A percentile compares a stretch with the other conserved stretches of the same genome.
Evolutionary conservation across 441 rosid species (phyloP).

Genomic region (Corymbia calophylla): DNA sequence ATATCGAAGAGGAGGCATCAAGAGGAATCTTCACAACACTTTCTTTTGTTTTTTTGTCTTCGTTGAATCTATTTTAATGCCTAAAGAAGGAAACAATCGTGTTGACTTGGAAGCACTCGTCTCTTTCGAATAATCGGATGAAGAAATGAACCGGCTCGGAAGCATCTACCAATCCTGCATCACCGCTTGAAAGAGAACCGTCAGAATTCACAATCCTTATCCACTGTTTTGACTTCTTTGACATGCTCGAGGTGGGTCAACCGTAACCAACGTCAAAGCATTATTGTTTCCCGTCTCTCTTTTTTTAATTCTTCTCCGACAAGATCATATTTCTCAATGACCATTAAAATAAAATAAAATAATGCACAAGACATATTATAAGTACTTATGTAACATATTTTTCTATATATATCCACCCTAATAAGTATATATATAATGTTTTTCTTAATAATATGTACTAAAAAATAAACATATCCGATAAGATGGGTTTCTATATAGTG

Average conservation of each 20-base stretch:
- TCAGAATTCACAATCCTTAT: neutral
- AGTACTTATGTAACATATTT: neutral
- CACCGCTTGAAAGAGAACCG: neutral
- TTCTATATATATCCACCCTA: neutral
- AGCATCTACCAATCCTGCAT: neutral
- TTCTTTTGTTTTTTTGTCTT: no score
- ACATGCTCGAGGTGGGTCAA: neutral
- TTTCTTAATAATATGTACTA: neutral
- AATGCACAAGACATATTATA: neutral
- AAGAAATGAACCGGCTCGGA: neutral
- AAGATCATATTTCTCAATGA: rapidly evolving
- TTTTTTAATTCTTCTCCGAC: neutral
- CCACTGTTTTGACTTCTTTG: neutral
- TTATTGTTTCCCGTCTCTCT: neutral
- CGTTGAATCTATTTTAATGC: neutral
- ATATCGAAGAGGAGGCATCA: neutral
- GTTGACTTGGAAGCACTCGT: neutral
- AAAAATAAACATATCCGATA: neutral
- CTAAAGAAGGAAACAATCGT: neutral
- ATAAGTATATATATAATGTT: neutral
- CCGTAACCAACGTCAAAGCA: rapidly evolving
- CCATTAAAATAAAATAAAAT: neutral
- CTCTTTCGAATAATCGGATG: neutral
- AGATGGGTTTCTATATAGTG: neutral
- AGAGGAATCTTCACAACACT: neutral